Evolutionary conservation across 2,329 filamentous ascomycete genomes (phyloP), one percentile per base, ranked within the genome.

Genomic region (Microsporum canis): DNA sequence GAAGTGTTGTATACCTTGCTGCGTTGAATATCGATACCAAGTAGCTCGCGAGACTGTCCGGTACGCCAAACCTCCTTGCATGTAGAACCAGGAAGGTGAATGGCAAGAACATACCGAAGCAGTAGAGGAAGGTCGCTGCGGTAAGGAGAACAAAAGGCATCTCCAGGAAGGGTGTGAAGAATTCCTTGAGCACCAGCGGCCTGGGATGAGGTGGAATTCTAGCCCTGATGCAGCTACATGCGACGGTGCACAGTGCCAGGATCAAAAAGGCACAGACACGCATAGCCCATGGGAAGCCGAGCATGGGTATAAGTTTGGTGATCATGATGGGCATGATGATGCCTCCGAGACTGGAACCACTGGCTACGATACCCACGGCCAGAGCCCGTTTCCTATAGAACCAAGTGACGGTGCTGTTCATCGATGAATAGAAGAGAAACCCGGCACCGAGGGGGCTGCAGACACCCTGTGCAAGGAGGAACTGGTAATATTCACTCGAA

Each of bases 301-400:
- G 73, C 56, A 75, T 38, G 0, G 74, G 74, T 53, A 86, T 80
- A 27, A 86, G 71, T 38, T 78, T 77, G 1, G 77, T 72, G 10
- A 85, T 77, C 78, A 86, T 83, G 66, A 86, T 84, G 0, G 84
- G 84, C 56, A 85, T 79, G 39, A 85, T 78, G 14, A 86, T 80
- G 6, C 82, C 82, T 1, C 82, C 82, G 4, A 84, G 65, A 3
- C 79, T 81, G 0, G 79, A 80, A 4, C 82, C 82, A 1, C 79
- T 76, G 2, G 79, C 78, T 65, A 78, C 75, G 65, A 84, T 73
- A 6, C 82, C 82, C 10, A 82, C 77, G 6, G 81, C 82, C 38
- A 79, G 72, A 27, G 78, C 81, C 17, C 82, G 77, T 8, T 75
- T 76, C 45, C 74, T 75, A 62, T 73, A 73, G 68, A 85, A 84